phyloP scores from a whole-genome alignment of 2,329 filamentous ascomycete species.

The Pseudocercospora fuligena region DNA sequence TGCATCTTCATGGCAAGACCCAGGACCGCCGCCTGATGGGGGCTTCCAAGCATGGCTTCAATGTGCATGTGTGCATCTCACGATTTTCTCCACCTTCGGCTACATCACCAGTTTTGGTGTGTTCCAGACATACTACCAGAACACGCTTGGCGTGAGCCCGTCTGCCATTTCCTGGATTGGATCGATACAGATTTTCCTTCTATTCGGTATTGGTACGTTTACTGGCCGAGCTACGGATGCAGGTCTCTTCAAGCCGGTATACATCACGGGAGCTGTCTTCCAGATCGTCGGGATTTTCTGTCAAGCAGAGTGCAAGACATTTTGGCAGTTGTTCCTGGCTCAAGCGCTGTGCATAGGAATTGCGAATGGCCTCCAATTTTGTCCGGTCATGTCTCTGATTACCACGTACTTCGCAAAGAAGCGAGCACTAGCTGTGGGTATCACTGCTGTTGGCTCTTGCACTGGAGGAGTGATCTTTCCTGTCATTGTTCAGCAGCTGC shows the following conservation, averaged over 20 bases:
- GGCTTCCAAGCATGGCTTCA: slow-evolving; percentile 45
- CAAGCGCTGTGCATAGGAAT: slow-evolving; percentile 59
- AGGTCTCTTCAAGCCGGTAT: slow-evolving; percentile 53
- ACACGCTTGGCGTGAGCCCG: slow-evolving; percentile 38
- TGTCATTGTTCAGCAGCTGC: slow-evolving; percentile 55
- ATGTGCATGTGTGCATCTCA: slow-evolving; percentile 34
- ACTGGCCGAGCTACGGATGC: slow-evolving; percentile 59
- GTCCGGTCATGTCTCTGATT: slow-evolving; percentile 66
- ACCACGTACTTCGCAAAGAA: slow-evolving; percentile 68
- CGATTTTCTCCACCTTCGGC: slow-evolving; percentile 42
- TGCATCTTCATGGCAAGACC: slow-evolving; percentile 37
- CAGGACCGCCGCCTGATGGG: slow-evolving; percentile 50
- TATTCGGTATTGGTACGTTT: slow-evolving; percentile 58
- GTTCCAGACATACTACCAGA: slow-evolving; percentile 54
- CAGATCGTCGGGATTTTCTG: slow-evolving; percentile 59
- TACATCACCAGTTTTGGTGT: slow-evolving; percentile 41
- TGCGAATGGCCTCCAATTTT: slow-evolving; percentile 67
- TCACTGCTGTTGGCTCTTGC: slow-evolving; percentile 64
- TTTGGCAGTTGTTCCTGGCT: slow-evolving; percentile 59
- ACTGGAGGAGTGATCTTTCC: slow-evolving; percentile 62
- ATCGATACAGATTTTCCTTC: slow-evolving; percentile 57
- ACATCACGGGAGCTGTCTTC: slow-evolving; percentile 51
- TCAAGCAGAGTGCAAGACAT: slow-evolving; percentile 54
- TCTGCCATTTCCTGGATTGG: slow-evolving; percentile 61
- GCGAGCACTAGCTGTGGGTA: slow-evolving; percentile 62